Conservation (phyloP, 257 asterid genomes). For the Ballota nigra region DNA sequence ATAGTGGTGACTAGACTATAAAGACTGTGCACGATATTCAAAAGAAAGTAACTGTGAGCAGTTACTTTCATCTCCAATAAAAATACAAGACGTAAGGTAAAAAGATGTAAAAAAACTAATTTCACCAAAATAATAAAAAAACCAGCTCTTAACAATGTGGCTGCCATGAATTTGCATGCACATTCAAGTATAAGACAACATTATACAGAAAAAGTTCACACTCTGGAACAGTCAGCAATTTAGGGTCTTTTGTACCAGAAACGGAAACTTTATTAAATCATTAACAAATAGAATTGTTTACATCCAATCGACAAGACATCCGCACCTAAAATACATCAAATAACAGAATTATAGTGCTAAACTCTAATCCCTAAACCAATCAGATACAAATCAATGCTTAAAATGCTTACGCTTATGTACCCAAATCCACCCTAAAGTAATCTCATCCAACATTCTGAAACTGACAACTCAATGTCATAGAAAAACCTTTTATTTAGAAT, state of each 20-base stretch:
- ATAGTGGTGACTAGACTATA: neutral
- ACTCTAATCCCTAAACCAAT: neutral
- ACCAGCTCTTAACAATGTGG: neutral
- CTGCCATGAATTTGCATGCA: slow-evolving; percentile 1
- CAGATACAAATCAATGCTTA: neutral
- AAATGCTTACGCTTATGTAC: neutral
- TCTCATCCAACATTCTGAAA: neutral
- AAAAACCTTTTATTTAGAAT: neutral
- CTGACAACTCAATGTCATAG: neutral
- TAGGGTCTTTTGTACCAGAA: neutral
- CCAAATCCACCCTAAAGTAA: neutral
- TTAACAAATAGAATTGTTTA: neutral
- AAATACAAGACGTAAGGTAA: no score
- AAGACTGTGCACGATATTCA: neutral
- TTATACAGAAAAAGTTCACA: neutral
- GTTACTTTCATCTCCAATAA: neutral
- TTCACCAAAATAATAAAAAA: neutral
- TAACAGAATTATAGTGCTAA: neutral
- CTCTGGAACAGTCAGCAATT: neutral
- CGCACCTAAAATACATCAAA: neutral
- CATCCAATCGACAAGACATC: neutral
- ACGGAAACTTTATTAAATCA: neutral
- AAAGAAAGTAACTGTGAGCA: neutral
- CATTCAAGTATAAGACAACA: neutral
- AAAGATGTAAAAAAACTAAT: neutral